Evolutionary conservation across 148 eudicot species (phyloP), one percentile per base, ranked within the genome.

Genomic region (Beta vulgaris): DNA sequence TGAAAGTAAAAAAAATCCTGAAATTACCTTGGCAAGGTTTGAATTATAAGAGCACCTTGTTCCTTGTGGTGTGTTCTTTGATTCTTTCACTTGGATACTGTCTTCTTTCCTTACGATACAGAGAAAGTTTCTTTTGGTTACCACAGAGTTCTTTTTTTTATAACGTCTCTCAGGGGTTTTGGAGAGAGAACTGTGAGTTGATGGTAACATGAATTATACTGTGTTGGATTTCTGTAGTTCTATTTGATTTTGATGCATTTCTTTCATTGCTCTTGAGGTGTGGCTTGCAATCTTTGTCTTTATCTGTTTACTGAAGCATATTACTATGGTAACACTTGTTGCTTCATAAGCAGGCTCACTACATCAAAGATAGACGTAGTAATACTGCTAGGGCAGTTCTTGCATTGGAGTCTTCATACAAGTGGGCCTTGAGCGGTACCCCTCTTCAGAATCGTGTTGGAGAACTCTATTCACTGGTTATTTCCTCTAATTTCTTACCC

Each of bases 371-470:
- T 77, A 87, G 93, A 83, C 90, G 90, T 58, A 79, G 90, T 71
- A 92, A 91, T 81, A 96, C 99, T 39, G 91, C 98, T 28, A 91
- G 82, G 82, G 97, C 98, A 73, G 86, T 96, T 73, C 86, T 92
- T 85, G 90, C 91, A 15, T 79, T 96, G 77, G 82, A 85, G 77
- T 96, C 99, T 71, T 85, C 87, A 5, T 96, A 87, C 78, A 96
- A 91, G 78, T 96, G 99, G 99, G 99, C 99, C 60, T 81, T 96
- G 81, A 96, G 97, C 87, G 99, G 98, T 68, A 96, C 99, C 42
- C 99, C 99, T 16, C 91, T 96, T 73, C 99, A 92, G 85, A 96
- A 96, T 83, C 97, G 91, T 81, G 97, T 92, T 40, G 98, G 99
- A 78, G 99, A 96, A 78, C 90, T 96, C 62, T 91, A 96, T 74